Conservation (phyloP, 2,329 filamentous ascomycete genomes). For the Massarina eburnea region DNA sequence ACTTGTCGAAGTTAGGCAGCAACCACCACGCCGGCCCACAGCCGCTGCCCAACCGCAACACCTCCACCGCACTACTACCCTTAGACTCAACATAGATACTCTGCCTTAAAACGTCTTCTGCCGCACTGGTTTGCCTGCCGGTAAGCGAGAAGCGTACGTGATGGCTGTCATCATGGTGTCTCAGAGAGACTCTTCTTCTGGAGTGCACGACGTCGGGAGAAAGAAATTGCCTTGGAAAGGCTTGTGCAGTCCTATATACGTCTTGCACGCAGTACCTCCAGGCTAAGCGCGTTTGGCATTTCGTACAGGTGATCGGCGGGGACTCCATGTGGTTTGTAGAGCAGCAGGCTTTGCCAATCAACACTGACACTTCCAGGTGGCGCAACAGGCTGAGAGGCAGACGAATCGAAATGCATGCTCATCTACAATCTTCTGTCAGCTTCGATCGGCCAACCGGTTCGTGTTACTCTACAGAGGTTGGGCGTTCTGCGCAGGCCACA, state of each 20-base stretch:
- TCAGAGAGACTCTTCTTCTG: slow-evolving; percentile 3
- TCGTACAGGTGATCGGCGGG: background rate
- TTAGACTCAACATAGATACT: background rate
- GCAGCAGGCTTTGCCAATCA: background rate
- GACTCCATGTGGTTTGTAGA: background rate
- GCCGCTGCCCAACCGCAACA: background rate
- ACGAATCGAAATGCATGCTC: slow-evolving; percentile 1
- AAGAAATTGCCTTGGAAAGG: background rate
- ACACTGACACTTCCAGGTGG: background rate
- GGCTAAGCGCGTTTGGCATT: background rate
- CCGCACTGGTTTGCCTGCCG: background rate
- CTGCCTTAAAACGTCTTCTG: background rate
- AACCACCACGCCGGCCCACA: background rate
- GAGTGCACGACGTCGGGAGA: slow-evolving; percentile 6
- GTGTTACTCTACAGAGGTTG: slow-evolving; percentile 6
- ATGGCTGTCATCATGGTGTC: slow-evolving; percentile 3
- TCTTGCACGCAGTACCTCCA: background rate
- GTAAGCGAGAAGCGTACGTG: background rate
- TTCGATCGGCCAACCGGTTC: background rate
- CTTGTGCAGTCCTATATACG: background rate
- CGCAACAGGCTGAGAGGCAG: slow-evolving; percentile 2
- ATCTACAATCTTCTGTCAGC: background rate
- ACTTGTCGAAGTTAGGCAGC: background rate
- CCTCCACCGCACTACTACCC: background rate
- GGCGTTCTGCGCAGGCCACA: slow-evolving; percentile 2